These are phyloP conservation scores for Xylaria digitata DNA, from an alignment of 2,329 filamentous ascomycete genomes.

Conservation along the genomic window DNA sequence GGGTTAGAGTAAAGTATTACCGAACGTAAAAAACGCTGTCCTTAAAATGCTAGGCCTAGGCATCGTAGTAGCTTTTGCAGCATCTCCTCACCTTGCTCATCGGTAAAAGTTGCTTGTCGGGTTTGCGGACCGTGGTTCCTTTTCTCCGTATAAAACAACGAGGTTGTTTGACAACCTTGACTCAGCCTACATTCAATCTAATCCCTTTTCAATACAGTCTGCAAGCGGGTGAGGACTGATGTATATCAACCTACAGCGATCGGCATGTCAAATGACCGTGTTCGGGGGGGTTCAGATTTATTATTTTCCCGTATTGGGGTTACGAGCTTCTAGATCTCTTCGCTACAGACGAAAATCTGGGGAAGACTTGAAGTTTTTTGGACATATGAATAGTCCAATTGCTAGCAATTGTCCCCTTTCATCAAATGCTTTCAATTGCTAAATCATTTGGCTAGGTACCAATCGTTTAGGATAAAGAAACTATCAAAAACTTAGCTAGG, in stretches of 20 bases:
- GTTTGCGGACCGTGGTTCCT: conserved; percentile 26
- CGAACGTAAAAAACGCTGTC: too few species aligned
- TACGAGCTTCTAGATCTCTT: conserved; percentile 11
- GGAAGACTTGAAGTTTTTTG: conserved; percentile 9
- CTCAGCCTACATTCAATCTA: neutral
- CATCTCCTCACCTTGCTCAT: neutral
- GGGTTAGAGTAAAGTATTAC: too few species aligned
- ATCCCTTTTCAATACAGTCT: neutral
- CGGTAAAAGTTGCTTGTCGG: neutral
- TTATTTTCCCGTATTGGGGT: neutral
- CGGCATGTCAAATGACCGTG: neutral
- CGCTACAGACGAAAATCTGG: conserved; percentile 19
- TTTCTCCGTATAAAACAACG: conserved; percentile 1
- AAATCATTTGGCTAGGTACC: neutral
- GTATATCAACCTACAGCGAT: neutral
- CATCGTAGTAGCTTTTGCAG: neutral
- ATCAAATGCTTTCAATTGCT: neutral
- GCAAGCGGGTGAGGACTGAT: neutral
- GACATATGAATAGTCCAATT: neutral
- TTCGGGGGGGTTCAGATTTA: neutral
- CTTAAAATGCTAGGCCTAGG: neutral
- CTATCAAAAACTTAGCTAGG: too few species aligned
- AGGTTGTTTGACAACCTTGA: neutral
- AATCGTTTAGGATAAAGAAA: neutral
- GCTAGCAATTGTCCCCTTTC: too few species aligned